A percentile compares a stretch with the other conserved stretches of the same genome.
These are phyloP conservation scores for Venturia carpophila DNA, from an alignment of 2,329 filamentous ascomycete species.

Conservation along the genomic window DNA sequence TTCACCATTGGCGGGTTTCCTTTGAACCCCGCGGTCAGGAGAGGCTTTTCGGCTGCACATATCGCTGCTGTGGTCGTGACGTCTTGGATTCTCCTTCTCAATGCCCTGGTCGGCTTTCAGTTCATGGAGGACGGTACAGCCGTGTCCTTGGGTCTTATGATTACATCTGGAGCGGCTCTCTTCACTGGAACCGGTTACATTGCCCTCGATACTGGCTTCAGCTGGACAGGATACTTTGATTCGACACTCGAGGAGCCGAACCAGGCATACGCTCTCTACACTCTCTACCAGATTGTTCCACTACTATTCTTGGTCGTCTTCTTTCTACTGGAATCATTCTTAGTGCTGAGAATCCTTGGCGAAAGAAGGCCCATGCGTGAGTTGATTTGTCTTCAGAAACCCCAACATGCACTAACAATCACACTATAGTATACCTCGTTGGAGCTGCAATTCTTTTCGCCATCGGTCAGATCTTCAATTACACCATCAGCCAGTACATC, in stretches of 20 bases:
- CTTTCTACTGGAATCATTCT: conserved; percentile 71
- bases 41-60: conserved; percentile 83
- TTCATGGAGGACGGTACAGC: conserved; percentile 87
- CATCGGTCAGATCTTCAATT: conserved; percentile 92
- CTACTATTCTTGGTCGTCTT: conserved; percentile 83
- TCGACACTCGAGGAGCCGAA: conserved; percentile 42
- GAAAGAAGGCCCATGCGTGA: conserved; percentile 82
- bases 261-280: conserved; percentile 78
- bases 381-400: conserved; percentile 28
- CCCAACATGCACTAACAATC: neutral
- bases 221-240: conserved; percentile 74
- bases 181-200: conserved; percentile 94
- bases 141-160: conserved; percentile 68
- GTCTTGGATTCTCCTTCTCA: conserved; percentile 84
- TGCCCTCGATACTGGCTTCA: conserved; percentile 82
- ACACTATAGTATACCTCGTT: conserved; percentile 58
- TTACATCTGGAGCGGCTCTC: conserved; percentile 60
- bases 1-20: conserved; percentile 91
- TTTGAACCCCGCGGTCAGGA: conserved; percentile 58
- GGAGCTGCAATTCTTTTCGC: conserved; percentile 75
- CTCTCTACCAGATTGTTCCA: conserved; percentile 84
- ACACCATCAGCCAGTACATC: conserved; percentile 83
- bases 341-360: conserved; percentile 79
- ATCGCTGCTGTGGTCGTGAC: conserved; percentile 83
- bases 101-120: conserved; percentile 88